Conservation (phyloP, 176 grass and related monocot genomes). For the Hyparrhenia diplandra region DNA sequence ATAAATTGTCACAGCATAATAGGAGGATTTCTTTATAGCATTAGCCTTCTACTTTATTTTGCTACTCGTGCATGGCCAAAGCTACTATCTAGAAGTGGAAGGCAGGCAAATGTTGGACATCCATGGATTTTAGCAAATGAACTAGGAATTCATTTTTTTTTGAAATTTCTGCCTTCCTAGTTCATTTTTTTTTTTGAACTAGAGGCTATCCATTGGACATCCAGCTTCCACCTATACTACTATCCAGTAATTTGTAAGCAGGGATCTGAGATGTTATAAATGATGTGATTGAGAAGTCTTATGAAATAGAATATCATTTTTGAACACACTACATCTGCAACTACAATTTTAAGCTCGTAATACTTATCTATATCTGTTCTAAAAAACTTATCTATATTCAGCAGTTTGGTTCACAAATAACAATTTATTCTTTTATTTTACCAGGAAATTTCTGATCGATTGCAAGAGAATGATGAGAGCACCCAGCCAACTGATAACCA, state of each 20-base stretch:
- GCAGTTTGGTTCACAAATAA: slow-evolving; percentile 22
- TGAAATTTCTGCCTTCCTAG: too few relatives aligned
- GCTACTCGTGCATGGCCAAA: background rate
- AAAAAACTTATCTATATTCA: background rate
- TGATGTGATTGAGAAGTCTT: background rate
- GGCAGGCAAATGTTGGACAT: too few relatives aligned
- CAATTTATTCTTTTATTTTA: slow-evolving; percentile 17
- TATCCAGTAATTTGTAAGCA: background rate
- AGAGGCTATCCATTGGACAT: too few relatives aligned
- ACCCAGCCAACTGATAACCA: slow-evolving; percentile 23
- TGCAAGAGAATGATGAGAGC: slow-evolving; percentile 27
- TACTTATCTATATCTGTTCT: background rate
- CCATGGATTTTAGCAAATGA: too few relatives aligned
- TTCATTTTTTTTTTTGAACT: too few relatives aligned
- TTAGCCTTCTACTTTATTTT: background rate
- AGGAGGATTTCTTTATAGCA: background rate
- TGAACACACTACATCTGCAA: background rate
- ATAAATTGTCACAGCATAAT: background rate
- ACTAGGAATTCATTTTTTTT: too few relatives aligned
- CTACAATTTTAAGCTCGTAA: slow-evolving; percentile 1
- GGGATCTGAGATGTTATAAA: background rate
- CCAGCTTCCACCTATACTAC: too few relatives aligned
- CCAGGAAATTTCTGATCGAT: slow-evolving; percentile 33
- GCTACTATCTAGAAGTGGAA: too few relatives aligned
- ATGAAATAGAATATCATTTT: background rate